These are phyloP conservation scores for Dendrobium catenatum DNA, from an alignment of 106 monocot genomes.

Conservation along the genomic window DNA sequence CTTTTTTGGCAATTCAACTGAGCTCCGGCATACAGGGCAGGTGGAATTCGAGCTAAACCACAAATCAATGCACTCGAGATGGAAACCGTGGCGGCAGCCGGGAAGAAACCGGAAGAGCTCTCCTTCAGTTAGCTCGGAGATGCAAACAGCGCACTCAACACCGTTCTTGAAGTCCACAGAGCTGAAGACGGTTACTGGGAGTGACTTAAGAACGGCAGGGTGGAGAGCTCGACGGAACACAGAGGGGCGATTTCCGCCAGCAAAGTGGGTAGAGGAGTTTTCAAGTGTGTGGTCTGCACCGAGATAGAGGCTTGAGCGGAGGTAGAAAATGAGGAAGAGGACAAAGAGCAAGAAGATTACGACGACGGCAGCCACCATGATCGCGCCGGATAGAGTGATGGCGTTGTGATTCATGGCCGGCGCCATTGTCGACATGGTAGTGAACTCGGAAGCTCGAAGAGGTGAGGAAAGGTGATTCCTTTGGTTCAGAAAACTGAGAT, in stretches of 20 bases:
- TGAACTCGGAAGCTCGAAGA: neutral
- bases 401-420: neutral
- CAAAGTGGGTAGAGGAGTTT: neutral
- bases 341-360: slow-evolving; percentile 5
- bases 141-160: slow-evolving; percentile 22
- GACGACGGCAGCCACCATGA: slow-evolving; percentile 7
- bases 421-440: neutral
- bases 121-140: slow-evolving; percentile 9
- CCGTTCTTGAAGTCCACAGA: neutral
- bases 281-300: neutral
- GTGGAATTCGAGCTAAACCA: slow-evolving; percentile 42
- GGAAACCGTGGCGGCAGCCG: slow-evolving; percentile 62
- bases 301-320: slow-evolving; percentile 2
- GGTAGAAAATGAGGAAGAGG: slow-evolving; percentile 5
- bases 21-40: slow-evolving; percentile 53
- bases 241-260: neutral
- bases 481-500: neutral
- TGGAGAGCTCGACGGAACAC: slow-evolving; percentile 3
- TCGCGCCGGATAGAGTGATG: neutral
- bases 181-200: slow-evolving; percentile 11
- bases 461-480: neutral
- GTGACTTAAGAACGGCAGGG: slow-evolving; percentile 9
- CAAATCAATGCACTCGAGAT: slow-evolving; percentile 57
- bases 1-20: neutral
- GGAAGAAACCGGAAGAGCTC: slow-evolving; percentile 49